Evolutionary conservation across 164 flowering plant species (phyloP), one percentile per base, ranked within the genome.

Genomic region (Akebia trifoliata): DNA sequence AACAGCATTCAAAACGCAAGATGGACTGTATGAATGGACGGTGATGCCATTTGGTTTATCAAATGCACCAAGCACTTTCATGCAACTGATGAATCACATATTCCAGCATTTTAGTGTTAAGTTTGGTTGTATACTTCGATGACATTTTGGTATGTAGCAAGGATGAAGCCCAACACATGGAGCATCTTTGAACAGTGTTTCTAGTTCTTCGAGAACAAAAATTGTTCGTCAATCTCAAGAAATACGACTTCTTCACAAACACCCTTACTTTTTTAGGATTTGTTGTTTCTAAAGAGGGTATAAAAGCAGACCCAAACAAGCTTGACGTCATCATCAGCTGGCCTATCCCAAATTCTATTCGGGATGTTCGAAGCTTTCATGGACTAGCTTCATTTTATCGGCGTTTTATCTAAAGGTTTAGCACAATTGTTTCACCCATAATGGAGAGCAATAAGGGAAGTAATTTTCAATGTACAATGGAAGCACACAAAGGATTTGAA

Each of bases 51-150:
- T n/a, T n/a, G n/a, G n/a, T n/a, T n/a, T n/a, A n/a, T n/a, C n/a
- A n/a, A n/a, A 52, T 54, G 57, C 43, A 24, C 30, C 34, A 10
- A 15, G 17, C 25, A 29, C 37, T 48, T 48, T 28, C 15, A 28
- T 48, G 52, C 18, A 32, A 4, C 34, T 48, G 7, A 48, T 48
- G 52, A 48, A 25, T 14, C 52, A 48, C 4, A 17, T 48, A 4
- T 26, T 48, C 5, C 25, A 48, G 29, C 20, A 24, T 35, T 59
- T 59, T 24, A 47, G 48, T 14, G 54, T 46, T 0, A 21, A 26
- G 1, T 61, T 61, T 42, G 50, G 57, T 61, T 1, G 65, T 61
- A 3, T 61, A 61, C n/a, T 51, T 45, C n/a, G 62, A 59, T 25
- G 36, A 59, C 8, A 59, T 48, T 48, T n/a, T 47, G 4, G 29